Conservation (phyloP, 805 yeast species). For the Starmerella bacillaris region DNA sequence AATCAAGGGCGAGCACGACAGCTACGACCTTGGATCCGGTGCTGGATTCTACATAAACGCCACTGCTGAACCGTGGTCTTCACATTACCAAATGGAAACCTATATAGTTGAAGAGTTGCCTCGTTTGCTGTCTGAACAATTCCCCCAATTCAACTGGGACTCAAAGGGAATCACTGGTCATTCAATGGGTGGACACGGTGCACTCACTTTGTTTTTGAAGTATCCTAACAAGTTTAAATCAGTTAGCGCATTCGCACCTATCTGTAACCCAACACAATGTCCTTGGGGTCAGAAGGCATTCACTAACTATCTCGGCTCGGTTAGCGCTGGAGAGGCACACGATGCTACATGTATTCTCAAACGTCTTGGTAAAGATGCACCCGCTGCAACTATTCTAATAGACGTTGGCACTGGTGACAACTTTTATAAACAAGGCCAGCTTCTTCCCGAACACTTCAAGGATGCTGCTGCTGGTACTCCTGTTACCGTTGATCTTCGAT, state of each 20-base stretch:
- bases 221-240: slow-evolving; percentile 59
- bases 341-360: slow-evolving; percentile 71
- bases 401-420: slow-evolving; percentile 69
- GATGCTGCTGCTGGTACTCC: slow-evolving; percentile 40
- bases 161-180: slow-evolving; percentile 78
- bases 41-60: slow-evolving; percentile 93
- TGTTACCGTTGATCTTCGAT: slow-evolving; percentile 39
- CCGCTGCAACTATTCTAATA: slow-evolving; percentile 40
- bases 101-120: slow-evolving; percentile 65
- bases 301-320: slow-evolving; percentile 44
- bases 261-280: slow-evolving; percentile 54
- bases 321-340: slow-evolving; percentile 47
- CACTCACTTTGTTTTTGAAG: slow-evolving; percentile 48
- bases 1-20: slow-evolving; percentile 61
- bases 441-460: slow-evolving; percentile 57
- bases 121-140: slow-evolving; percentile 26
- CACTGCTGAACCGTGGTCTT: slow-evolving; percentile 47
- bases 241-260: slow-evolving; percentile 82
- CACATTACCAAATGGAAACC: slow-evolving; percentile 70
- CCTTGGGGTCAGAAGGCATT: slow-evolving; percentile 87
- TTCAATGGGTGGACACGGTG: slow-evolving; percentile 98
- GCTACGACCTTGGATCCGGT: slow-evolving; percentile 83
- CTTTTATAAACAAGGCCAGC: slow-evolving; percentile 45
- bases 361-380: slow-evolving; percentile 30
- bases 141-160: slow-evolving; percentile 32